phyloP scores from a whole-genome alignment of 2,329 filamentous ascomycete species.

The Coccinonectria pachysandricola region DNA sequence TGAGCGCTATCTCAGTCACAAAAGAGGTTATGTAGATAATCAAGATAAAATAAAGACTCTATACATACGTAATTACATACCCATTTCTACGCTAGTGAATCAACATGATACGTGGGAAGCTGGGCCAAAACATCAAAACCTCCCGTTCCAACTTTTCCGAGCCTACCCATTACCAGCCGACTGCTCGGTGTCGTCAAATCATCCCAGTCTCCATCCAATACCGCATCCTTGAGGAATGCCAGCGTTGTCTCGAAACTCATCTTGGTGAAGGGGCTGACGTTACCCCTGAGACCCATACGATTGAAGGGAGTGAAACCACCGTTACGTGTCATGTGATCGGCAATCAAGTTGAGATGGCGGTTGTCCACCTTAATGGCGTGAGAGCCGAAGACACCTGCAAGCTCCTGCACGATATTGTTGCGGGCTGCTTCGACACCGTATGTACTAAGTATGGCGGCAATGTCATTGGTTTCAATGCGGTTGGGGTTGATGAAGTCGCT shows the following conservation, averaged over 20 bases:
- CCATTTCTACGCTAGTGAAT: conserved; percentile 18
- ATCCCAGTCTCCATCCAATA: conserved; percentile 84
- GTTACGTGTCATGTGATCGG: conserved; percentile 93
- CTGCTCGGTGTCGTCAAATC: conserved; percentile 77
- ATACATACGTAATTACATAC: too few relatives aligned
- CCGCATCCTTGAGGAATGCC: conserved; percentile 83
- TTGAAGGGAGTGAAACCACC: conserved; percentile 88
- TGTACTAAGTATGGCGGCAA: conserved; percentile 68
- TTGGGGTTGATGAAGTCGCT: conserved; percentile 78
- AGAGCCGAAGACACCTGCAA: conserved; percentile 73
- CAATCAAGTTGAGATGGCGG: conserved; percentile 89
- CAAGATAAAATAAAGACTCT: conserved; percentile 11
- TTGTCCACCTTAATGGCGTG: conserved; percentile 91
- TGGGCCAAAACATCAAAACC: conserved; percentile 76
- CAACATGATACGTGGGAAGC: conserved; percentile 41
- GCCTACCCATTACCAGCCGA: conserved; percentile 75
- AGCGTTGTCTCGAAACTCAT: conserved; percentile 99
- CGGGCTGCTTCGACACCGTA: conserved; percentile 95
- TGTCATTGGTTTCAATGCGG: conserved; percentile 83
- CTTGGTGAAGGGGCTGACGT: conserved; percentile 88
- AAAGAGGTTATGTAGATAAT: conserved; percentile 5
- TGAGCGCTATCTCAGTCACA: background rate
- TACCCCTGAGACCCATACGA: conserved; percentile 75
- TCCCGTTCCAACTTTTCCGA: conserved; percentile 79
- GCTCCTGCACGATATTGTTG: conserved; percentile 74